These are phyloP conservation scores for Phytopythium aichiense DNA, from an alignment of 352 stramenopile genomes.

Conservation along the genomic window DNA sequence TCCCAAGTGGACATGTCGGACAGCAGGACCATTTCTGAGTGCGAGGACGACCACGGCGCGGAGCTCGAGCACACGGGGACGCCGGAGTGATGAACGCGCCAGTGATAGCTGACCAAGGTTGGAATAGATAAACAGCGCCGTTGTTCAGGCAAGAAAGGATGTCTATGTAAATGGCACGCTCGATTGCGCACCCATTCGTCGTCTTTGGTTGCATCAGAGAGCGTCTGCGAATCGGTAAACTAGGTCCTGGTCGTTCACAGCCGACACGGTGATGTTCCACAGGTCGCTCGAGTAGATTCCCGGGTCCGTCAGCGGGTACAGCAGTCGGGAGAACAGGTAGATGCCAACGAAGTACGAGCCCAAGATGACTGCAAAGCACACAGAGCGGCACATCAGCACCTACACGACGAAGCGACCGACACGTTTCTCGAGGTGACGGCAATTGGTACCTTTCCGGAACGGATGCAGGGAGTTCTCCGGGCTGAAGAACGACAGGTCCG, in stretches of 20 bases:
- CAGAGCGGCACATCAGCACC: not conserved
- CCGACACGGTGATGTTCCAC: constrained; percentile 73
- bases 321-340: constrained; percentile 63
- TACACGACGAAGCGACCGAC: not conserved
- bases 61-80: not conserved
- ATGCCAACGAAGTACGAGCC: constrained; percentile 81
- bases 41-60: not conserved
- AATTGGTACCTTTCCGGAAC: constrained; percentile 61
- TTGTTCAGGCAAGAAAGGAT: not conserved
- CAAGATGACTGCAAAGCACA: constrained; percentile 53
- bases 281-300: constrained; percentile 77
- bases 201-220: constrained; percentile 16
- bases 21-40: not conserved
- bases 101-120: not conserved
- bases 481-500: constrained; percentile 83
- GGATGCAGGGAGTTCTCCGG: constrained; percentile 67
- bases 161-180: constrained; percentile 5
- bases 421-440: not conserved
- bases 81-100: not conserved
- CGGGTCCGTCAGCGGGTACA: constrained; percentile 77
- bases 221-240: constrained; percentile 38
- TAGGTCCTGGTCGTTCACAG: constrained; percentile 30
- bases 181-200: not conserved
- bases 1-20: not conserved
- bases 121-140: not conserved